Base-by-base conservation (phyloP, 108 stramenopile genomes). In the Cafeteria roenbergensis region DNA sequence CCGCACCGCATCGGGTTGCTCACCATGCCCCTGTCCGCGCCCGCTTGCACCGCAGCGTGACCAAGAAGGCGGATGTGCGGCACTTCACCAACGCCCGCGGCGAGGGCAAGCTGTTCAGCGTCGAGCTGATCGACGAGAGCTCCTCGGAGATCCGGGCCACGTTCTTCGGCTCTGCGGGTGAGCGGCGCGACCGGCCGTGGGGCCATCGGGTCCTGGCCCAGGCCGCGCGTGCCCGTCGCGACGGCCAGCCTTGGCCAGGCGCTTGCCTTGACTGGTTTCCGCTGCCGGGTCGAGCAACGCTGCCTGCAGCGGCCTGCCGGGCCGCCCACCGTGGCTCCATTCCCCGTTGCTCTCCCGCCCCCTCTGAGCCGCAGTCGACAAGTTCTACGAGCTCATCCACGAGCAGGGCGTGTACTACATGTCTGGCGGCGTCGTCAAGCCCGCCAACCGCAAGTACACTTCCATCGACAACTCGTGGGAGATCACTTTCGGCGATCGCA, bases 121-220 rank as follows among this genome's bases (percentile, higher is more conserved):
- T 77, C 22, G 80, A 81, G 30, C 66, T 82, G n/a, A 58, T 82
- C 27, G 82, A 82, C 70, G 63, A 59, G 51, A n/a, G 65, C 1
- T 80, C 72, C 14, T 42, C 71, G 12, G 82, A 82, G 73, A 81
- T 82, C 31, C 78, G 80, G 29, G 80, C 71, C 25, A 82, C 82
- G 30, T 81, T 82, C 60, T 82, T 82, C 78, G 24, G 62, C 0
- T n/a, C n/a, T n/a, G n/a, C n/a, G n/a, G n/a, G n/a, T n/a, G n/a
- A n/a, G n/a, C n/a, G n/a, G n/a, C n/a, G n/a, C n/a, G n/a, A n/a
- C n/a, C n/a, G n/a, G n/a, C n/a, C n/a, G n/a, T n/a, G n/a, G n/a
- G n/a, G n/a, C n/a, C n/a, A n/a, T n/a, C n/a, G n/a, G n/a, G n/a
- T n/a, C n/a, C n/a, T n/a, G n/a, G n/a, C n/a, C n/a, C n/a, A n/a